Evolutionary conservation across 805 yeast species (phyloP).

Genomic region (Saturnispora ahearnii): DNA sequence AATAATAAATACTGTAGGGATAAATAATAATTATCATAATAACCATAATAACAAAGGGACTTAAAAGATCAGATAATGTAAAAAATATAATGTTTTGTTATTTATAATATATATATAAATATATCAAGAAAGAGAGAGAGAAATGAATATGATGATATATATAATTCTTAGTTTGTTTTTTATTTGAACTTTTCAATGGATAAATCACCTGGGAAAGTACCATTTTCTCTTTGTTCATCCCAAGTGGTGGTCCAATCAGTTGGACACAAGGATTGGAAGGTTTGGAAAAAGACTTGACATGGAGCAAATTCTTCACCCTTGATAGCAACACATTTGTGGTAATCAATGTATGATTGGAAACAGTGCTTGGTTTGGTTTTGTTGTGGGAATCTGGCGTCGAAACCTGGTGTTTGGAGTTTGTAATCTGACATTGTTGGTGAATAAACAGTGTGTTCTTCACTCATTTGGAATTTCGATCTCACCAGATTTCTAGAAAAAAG

Average conservation of each 20-base stretch:
- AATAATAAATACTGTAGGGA: too few species aligned
- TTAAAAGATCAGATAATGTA: background rate
- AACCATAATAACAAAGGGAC: background rate
- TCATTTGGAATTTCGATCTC: background rate
- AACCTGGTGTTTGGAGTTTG: slow-evolving; percentile 57
- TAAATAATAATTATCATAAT: background rate
- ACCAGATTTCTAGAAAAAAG: background rate
- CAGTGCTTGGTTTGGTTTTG: slow-evolving; percentile 98
- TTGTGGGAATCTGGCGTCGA: slow-evolving; percentile 93
- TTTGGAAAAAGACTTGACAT: slow-evolving; percentile 88
- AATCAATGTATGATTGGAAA: slow-evolving; percentile 96
- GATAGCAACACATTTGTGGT: slow-evolving; percentile 92
- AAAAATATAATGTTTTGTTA: background rate
- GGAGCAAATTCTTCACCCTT: slow-evolving; percentile 99
- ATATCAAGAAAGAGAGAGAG: background rate
- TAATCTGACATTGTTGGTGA: slow-evolving; percentile 29
- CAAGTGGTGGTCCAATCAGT: slow-evolving; percentile 77
- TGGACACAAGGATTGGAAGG: slow-evolving; percentile 82
- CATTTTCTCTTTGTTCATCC: slow-evolving; percentile 70
- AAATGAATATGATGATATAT: background rate
- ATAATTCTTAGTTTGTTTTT: background rate
- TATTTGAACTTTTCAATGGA: slow-evolving; percentile 27
- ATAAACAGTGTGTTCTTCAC: background rate
- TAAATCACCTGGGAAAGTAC: slow-evolving; percentile 34
- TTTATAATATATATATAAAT: background rate